Evolutionary conservation across 75 land plant genomes (phyloP).

Genomic region (Sequoia sempervirens): DNA sequence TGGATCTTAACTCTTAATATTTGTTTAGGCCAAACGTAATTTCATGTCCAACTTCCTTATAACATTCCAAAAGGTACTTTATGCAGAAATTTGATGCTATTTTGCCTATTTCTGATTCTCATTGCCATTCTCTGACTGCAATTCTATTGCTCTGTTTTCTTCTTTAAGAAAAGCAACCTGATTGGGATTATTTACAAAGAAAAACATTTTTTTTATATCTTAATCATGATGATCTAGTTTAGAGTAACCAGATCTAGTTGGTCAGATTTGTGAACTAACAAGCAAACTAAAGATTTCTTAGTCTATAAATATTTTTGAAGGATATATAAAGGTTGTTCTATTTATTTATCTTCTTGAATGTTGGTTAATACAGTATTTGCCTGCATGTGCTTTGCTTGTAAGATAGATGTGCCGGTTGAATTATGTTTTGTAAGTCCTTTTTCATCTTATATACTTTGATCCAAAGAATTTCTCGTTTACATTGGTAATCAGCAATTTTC

Average conservation of each 20-base stretch:
- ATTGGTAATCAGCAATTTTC: neutral
- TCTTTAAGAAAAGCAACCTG: neutral
- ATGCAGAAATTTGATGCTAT: neutral
- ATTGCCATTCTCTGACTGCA: too few species aligned
- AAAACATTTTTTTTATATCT: too few species aligned
- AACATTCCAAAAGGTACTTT: neutral
- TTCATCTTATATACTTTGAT: neutral
- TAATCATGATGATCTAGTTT: too few species aligned
- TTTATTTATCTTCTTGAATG: neutral
- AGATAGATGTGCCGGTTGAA: constrained; percentile 2
- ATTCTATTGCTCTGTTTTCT: neutral
- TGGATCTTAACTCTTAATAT: neutral
- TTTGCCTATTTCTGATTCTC: neutral
- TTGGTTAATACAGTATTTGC: neutral
- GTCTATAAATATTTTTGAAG: neutral
- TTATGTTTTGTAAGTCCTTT: neutral
- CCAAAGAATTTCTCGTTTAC: neutral
- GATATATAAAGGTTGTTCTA: neutral
- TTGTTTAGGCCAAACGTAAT: neutral
- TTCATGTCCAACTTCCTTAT: neutral
- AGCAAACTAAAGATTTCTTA: neutral
- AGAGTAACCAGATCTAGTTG: neutral
- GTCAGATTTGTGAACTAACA: neutral
- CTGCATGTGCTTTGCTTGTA: neutral
- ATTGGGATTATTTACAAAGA: neutral